These are phyloP conservation scores for Choiromyces venosus DNA, from an alignment of 495 filamentous ascomycete species.

Conservation along the genomic window DNA sequence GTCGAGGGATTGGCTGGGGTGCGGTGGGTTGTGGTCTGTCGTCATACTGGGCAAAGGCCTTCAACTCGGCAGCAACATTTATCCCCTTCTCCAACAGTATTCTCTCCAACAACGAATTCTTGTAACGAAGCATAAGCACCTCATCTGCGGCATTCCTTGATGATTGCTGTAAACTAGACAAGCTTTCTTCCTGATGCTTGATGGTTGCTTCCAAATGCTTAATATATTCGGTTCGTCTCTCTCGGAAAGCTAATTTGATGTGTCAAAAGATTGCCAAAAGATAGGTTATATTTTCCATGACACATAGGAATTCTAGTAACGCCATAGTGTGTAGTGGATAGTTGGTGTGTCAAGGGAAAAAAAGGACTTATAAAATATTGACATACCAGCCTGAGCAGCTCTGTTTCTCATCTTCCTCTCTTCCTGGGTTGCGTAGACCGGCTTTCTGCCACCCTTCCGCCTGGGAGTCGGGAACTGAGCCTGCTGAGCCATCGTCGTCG, in stretches of 20 bases:
- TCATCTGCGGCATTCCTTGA: conserved; percentile 94
- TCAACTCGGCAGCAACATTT: conserved; percentile 93
- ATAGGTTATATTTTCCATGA: conserved; percentile 38
- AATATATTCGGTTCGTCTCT: conserved; percentile 96
- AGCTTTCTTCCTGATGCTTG: conserved; percentile 89
- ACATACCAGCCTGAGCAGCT: conserved; percentile 77
- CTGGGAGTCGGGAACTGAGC: conserved; percentile 55
- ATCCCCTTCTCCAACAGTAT: conserved; percentile 97
- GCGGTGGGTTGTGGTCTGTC: conserved; percentile 62
- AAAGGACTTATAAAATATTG: conserved; percentile 35
- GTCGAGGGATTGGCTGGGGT: conserved; percentile 60
- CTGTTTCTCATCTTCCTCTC: conserved; percentile 96
- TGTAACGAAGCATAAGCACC: conserved; percentile 96
- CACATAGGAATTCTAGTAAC: conserved; percentile 35
- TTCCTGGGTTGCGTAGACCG: conserved; percentile 97
- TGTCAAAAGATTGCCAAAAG: conserved; percentile 41
- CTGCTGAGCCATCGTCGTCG: conserved; percentile 36
- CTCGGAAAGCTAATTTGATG: conserved; percentile 63
- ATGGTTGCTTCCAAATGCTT: conserved; percentile 97
- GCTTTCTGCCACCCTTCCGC: conserved; percentile 94
- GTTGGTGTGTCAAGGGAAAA: conserved; percentile 19
- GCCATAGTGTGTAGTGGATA: conserved; percentile 21
- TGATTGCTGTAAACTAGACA: conserved; percentile 85
- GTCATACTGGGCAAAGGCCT: conserved; percentile 61
- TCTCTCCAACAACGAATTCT: conserved; percentile 91